Evolutionary conservation across 208 protist species (phyloP), one percentile per base, ranked within the genome.

Genomic region (Porcisia deanei): DNA sequence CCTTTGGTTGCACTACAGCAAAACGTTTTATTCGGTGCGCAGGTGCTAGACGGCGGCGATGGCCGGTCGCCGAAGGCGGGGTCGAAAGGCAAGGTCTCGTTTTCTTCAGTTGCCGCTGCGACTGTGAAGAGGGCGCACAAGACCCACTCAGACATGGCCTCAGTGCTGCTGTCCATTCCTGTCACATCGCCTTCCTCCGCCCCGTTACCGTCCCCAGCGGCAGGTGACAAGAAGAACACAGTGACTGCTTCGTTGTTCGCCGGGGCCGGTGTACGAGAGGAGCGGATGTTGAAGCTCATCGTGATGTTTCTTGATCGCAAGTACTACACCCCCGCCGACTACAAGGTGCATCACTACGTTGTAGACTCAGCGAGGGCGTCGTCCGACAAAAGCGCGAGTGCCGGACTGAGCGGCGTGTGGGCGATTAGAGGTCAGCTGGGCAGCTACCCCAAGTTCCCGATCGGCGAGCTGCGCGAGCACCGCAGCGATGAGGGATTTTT

Each of bases 401-500:
- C 55, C 45, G 71, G 65, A 22, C 37, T 78, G 58, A 70, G 73
- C 47, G 73, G 80, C 7, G 77, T 78, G 37, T 91, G 84, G 82
- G 49, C 74, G 52, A 66, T 91, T 75, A 84, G 87, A 39, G 47
- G 30, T 10, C 76, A 72, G 1, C 52, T 91, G 18, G 55, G 60
- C 54, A 84, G 80, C 71, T 91, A 91, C 71, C 84, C 87, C 9
- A 82, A 83, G 59, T 91, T 89, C 76, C 85, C 85, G 39, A 72
- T 86, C 66, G 83, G 81, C 71, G 49, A 80, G 22, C 69, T 79
- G 49, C 76, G 60, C 66, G 87, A 91, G 73, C 82, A 91, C 73
- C 82, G 82, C 66, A 76, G 84, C 30, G 91, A 97, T 60, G 93
- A 97, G 76, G 63, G 90, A 25, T 95, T 92, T 71, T 83, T 95